Base-by-base conservation (phyloP, 2,329 filamentous ascomycete genomes). In the Aspergillaceae sp. region DNA sequence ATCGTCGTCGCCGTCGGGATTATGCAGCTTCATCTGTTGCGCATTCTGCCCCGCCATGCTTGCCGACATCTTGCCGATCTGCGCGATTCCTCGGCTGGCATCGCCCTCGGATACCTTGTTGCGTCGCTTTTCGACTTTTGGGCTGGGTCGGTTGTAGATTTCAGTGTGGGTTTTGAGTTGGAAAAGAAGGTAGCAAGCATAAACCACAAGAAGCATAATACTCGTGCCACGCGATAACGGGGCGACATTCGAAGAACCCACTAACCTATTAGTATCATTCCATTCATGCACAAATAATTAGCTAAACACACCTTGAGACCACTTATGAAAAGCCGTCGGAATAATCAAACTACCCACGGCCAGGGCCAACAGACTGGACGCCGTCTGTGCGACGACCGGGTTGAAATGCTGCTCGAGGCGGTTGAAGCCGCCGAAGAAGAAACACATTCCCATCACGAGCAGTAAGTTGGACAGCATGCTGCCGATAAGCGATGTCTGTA, bases 401-500 rank as follows among this genome's bases (percentile, higher is more conserved):
- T 96, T 95, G 77, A 96, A 97, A 65, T 80, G 83, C 64, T 96
- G 91, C 63, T 94, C 86, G 29, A 78, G 61, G 29, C 90, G 80
- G 48, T 85, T 83, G 55, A 94, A 65, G 3, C 88, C 88, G 42
- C 87, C 89, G 50, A 87, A 84, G 72, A 94, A 92, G 74, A 94
- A 96, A 63, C 84, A 92, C 81, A 90, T 94, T 46, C 88, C 90
- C 74, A 95, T 73, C 43, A 95, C 87, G 9, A 95, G 78, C 3
- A 95, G 77, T 48, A 97, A 68, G 63, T 96, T 96, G 37, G 89
- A 95, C 26, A 96, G 74, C 64, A 96, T 94, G 65, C 84, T 90
- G 46, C 90, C 90, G 51, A 96, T 87, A 29, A 97, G 74, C 0
- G 90, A 96, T 0, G 90, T 94, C 66, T 96, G 88, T 5, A 96